Conservation (phyloP, 768 basidiomycete species). For the Chalciporus chontae region DNA sequence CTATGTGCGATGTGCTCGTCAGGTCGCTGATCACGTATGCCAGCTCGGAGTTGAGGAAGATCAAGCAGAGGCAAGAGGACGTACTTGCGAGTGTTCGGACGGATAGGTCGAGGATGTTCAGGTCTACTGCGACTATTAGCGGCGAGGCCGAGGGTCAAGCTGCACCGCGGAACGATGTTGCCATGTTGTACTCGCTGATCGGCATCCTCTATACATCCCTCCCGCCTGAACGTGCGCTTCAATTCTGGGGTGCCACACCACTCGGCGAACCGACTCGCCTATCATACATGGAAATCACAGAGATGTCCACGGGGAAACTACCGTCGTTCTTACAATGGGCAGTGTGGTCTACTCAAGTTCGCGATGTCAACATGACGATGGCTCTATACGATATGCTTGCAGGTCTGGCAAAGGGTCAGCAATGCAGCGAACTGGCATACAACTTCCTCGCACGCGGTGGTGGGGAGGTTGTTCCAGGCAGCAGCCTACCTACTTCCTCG, state of each 20-base stretch:
- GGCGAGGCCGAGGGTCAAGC: constrained; percentile 40
- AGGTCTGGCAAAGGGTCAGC: constrained; percentile 78
- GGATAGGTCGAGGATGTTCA: constrained; percentile 53
- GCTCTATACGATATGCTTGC: constrained; percentile 87
- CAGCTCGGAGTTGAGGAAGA: constrained; percentile 77
- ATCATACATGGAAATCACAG: constrained; percentile 56
- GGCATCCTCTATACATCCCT: constrained; percentile 75
- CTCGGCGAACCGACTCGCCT: constrained; percentile 37
- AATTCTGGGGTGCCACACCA: constrained; percentile 78
- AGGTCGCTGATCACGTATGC: constrained; percentile 71
- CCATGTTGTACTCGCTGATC: constrained; percentile 78
- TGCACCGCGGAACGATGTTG: constrained; percentile 77
- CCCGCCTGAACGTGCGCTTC: constrained; percentile 71
- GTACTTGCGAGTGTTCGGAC: constrained; percentile 64
- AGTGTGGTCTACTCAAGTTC: constrained; percentile 75
- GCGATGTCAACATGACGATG: constrained; percentile 69
- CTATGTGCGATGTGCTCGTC: constrained; percentile 67
- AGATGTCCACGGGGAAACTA: constrained; percentile 60
- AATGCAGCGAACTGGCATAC: constrained; percentile 82
- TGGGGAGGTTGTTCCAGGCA: constrained; percentile 63
- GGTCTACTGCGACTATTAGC: constrained; percentile 43
- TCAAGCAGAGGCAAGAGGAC: constrained; percentile 90
- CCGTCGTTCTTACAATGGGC: constrained; percentile 88
- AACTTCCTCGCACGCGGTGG: constrained; percentile 84
- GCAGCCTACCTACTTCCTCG: constrained; percentile 40